Evolutionary conservation across 2,329 filamentous ascomycete genomes (phyloP).

Genomic region (Knufia fluminis): DNA sequence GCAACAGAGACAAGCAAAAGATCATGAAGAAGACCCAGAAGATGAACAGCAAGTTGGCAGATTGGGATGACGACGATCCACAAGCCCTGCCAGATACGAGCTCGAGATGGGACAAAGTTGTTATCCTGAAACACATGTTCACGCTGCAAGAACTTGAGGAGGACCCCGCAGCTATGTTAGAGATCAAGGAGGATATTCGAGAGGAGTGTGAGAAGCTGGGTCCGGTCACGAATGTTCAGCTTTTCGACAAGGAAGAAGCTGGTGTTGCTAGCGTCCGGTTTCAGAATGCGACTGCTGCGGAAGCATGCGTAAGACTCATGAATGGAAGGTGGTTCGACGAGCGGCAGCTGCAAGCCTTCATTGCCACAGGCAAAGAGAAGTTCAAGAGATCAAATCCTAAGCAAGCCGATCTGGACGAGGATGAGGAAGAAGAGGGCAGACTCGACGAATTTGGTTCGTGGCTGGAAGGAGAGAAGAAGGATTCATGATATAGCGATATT

Average conservation of each 20-base stretch:
- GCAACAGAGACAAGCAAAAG: constrained; percentile 67
- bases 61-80: constrained; percentile 89
- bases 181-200: constrained; percentile 90
- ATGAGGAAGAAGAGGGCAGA: constrained; percentile 37
- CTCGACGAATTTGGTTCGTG: constrained; percentile 43
- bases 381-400: constrained; percentile 58
- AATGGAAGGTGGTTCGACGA: constrained; percentile 72
- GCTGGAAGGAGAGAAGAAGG: constrained; percentile 36
- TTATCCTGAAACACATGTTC: constrained; percentile 90
- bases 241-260: constrained; percentile 78
- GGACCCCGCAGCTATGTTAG: constrained; percentile 70
- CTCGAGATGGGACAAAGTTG: constrained; percentile 63
- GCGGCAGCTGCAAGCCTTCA: constrained; percentile 59
- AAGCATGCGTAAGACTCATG: constrained; percentile 63
- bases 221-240: constrained; percentile 77
- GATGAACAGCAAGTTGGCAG: constrained; percentile 74
- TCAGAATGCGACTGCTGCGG: constrained; percentile 58
- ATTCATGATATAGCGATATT: neutral
- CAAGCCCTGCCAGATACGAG: constrained; percentile 48
- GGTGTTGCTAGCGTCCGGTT: constrained; percentile 84
- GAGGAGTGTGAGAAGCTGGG: constrained; percentile 84
- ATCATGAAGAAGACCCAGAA: constrained; percentile 87
- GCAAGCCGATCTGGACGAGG: constrained; percentile 35
- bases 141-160: constrained; percentile 75
- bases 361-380: constrained; percentile 61